Base-by-base conservation (phyloP, 2,329 filamentous ascomycete species). In the Curvularia sp. region DNA sequence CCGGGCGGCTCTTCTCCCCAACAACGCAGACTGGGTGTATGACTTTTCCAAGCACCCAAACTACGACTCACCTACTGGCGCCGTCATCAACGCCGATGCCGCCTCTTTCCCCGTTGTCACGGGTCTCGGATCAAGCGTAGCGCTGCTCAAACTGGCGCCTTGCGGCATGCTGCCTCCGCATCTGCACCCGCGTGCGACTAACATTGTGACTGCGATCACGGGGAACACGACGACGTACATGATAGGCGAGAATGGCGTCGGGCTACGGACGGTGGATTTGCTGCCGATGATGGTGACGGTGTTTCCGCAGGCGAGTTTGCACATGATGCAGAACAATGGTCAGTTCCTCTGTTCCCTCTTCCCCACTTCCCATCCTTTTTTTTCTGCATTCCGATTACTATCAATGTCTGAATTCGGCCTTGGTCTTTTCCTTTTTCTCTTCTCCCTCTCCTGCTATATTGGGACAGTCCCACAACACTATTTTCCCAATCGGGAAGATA, bases 161-260 rank as follows among this genome's bases (percentile, higher is more conserved):
- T 85, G 83, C 65, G 78, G 79, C 15, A 84, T 84, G 78, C 74
- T 85, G 15, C 80, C 82, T 13, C 80, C 81, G 5, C 83, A 84
- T 64, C 74, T 79, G 24, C 83, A 85, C 60, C 80, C 81, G 1
- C 75, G 83, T 6, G 83, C 81, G 2, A 76, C 77, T 22, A 85
- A 85, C 61, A 77, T 79, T 38, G 82, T 84, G 12, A 77, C 83
- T 5, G 78, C 79, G 0, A 72, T 83, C 20, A 69, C 73, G 18
- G 83, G 82, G n/a, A 81, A 78, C 39, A 84, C 80, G 5, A 79
- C 79, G 42, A 84, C 81, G 9, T 84, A 77, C 67, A 84, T 84
- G 81, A 77, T 80, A 43, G 75, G 79, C 53, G 83, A 85, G 69
- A 85, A 85, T 57, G 82, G 82, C 2, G 82, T 80, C 0, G 71